Base-by-base conservation (phyloP, 2,329 filamentous ascomycete genomes). In the Gliomastix tumulicola region DNA sequence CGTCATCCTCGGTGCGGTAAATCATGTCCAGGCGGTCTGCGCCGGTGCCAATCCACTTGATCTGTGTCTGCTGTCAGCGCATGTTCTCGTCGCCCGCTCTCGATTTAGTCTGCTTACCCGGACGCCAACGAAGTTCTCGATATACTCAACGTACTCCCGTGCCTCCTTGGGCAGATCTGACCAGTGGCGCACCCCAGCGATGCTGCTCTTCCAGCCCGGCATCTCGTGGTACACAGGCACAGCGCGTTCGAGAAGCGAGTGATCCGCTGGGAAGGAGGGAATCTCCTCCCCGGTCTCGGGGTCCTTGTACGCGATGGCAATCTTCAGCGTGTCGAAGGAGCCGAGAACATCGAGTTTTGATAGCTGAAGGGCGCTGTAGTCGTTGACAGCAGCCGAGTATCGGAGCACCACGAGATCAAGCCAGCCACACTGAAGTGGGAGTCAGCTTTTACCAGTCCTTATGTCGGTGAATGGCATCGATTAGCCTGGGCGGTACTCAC, bases 261-360 rank as follows among this genome's bases (percentile, higher is more conserved):
- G 67, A 49, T 83, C 74, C 8, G 80, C 78, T 5, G 73, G 84
- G 69, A 84, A 87, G 11, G 70, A 76, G 15, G 73, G 66, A 10
- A 83, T 57, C 38, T 64, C 61, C 51, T 39, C 13, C 7, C 25
- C 25, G 10, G 25, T 28, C 41, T 52, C 52, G 39, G 56, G 46
- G 32, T 50, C 56, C 48, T 69, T 70, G 63, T 94, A 94, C 3
- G 76, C 79, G 12, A 83, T 75, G 15, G 83, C 84, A 35, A 86
- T 69, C 57, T 88, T 84, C 60, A 94, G 74, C 50, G 78, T 80
- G 9, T 75, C 68, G 55, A 94, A 88, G 21, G 75, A 75, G 54
- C 88, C 84, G 13, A 88, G 69, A 25, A 88, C 71, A 28, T 53
- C 50, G 18, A 54, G 49, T 42, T 76, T 79, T 12, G 72, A 79